These are phyloP conservation scores for Sphagnum contortum DNA, from an alignment of 225 moss, liverwort and hornwort genomes.

Conservation along the genomic window DNA sequence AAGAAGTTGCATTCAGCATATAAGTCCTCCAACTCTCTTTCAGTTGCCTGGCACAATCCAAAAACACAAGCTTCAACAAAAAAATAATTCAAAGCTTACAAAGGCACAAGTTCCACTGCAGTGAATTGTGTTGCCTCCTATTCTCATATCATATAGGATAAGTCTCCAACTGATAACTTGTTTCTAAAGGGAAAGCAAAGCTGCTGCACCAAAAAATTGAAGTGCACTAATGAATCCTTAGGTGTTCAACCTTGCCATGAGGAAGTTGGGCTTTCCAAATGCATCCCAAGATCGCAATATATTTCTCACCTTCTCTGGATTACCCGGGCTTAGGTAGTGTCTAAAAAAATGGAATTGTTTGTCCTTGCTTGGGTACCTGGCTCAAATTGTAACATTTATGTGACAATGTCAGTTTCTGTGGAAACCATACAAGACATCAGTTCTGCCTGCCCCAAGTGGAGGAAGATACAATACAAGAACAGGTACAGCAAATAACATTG, in stretches of 20 bases:
- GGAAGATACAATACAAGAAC: conserved; percentile 7
- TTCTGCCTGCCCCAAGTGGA: conserved; percentile 4
- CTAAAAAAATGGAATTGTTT: conserved; percentile 78
- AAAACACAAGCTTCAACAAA: no score
- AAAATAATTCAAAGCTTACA: neutral
- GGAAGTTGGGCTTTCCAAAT: no score
- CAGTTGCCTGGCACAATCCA: conserved; percentile 26
- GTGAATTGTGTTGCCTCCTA: neutral
- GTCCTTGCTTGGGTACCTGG: conserved; percentile 81
- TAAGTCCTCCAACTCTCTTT: conserved; percentile 56
- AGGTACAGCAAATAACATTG: conserved; percentile 11
- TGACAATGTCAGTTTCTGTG: conserved; percentile 7
- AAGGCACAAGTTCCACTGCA: neutral
- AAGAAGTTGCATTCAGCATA: conserved; percentile 62
- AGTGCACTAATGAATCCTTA: neutral
- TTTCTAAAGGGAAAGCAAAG: neutral
- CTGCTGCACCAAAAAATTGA: neutral
- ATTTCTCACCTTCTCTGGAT: conserved; percentile 50
- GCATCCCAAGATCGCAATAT: no score
- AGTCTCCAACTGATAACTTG: neutral
- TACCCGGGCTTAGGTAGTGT: conserved; percentile 56
- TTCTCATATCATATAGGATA: neutral
- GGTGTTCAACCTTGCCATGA: no score
- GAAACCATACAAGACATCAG: conserved; percentile 8
- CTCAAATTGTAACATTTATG: conserved; percentile 9